phyloP scores from a whole-genome alignment of 2,329 filamentous ascomycete species.

The Tolypocladium tundrense region DNA sequence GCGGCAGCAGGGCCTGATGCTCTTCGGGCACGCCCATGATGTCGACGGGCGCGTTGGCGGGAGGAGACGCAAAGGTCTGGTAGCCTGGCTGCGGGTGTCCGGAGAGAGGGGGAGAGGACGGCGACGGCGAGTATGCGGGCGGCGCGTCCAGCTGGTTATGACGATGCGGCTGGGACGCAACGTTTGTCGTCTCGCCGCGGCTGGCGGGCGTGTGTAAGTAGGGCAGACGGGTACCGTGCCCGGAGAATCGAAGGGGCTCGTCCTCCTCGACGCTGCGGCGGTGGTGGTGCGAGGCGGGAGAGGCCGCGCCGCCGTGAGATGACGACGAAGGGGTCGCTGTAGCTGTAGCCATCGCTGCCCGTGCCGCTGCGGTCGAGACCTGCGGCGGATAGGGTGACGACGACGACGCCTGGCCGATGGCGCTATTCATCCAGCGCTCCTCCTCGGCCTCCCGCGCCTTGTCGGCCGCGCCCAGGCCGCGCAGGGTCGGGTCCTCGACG shows the following conservation, averaged over 20 bases:
- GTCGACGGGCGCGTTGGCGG: slow-evolving; percentile 4
- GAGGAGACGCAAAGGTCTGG: slow-evolving; percentile 28
- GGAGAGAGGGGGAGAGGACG: slow-evolving; percentile 18
- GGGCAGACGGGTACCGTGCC: slow-evolving; percentile 1
- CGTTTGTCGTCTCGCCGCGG: neutral
- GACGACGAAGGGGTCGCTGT: neutral
- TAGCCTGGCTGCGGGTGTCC: slow-evolving; percentile 21
- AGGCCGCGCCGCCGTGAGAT: neutral
- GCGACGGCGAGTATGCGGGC: slow-evolving; percentile 39
- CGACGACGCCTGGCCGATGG: slow-evolving; percentile 6
- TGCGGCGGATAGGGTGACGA: slow-evolving; percentile 4
- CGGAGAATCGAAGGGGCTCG: neutral
- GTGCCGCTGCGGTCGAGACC: neutral
- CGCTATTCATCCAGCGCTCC: slow-evolving; percentile 25
- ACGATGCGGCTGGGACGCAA: slow-evolving; percentile 3
- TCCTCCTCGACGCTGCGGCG: slow-evolving; percentile 15
- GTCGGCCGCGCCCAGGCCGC: slow-evolving; percentile 17
- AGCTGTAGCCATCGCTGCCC: neutral
- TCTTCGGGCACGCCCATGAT: slow-evolving; percentile 34
- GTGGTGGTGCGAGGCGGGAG: slow-evolving; percentile 8
- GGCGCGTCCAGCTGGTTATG: slow-evolving; percentile 29
- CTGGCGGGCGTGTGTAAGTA: neutral
- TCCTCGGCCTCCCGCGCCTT: slow-evolving; percentile 35
- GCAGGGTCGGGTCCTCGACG: slow-evolving; percentile 37
- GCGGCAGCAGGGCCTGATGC: slow-evolving; percentile 29